Percentiles rank a stretch among this genome's conserved stretches.
Evolutionary conservation across 208 protist species (phyloP).

Genomic region (Trypanosoma theileri): DNA sequence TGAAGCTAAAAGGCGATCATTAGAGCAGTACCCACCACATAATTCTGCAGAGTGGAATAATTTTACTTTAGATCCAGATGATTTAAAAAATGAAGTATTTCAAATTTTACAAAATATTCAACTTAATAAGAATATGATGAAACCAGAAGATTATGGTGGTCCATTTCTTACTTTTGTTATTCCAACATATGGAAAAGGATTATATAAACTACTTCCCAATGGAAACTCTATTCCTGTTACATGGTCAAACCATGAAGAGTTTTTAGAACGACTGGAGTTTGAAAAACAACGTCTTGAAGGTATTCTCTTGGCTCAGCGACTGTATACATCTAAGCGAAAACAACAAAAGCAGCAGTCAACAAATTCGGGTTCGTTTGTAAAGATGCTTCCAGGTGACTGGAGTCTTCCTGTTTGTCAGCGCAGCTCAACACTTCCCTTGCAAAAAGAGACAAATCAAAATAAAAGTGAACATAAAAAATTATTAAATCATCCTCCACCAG

Average conservation of each 20-base stretch:
- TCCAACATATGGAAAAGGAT: slow-evolving; percentile 15
- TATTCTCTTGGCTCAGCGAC: background rate
- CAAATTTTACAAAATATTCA: slow-evolving; percentile 10
- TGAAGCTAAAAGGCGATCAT: background rate
- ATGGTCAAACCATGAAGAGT: slow-evolving; percentile 12
- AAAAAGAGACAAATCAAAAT: background rate
- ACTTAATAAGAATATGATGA: background rate
- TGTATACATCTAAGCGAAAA: too few relatives aligned
- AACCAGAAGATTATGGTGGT: background rate
- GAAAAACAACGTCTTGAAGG: slow-evolving; percentile 9
- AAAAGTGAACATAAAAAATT: background rate
- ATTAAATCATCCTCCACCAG: background rate
- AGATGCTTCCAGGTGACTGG: slow-evolving; percentile 2
- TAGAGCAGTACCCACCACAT: slow-evolving; percentile 14
- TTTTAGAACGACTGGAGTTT: slow-evolving; percentile 19
- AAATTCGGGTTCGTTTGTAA: background rate
- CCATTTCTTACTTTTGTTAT: slow-evolving; percentile 13
- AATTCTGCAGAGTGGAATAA: slow-evolving; percentile 26
- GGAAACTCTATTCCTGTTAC: slow-evolving; percentile 20
- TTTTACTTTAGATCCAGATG: slow-evolving; percentile 15
- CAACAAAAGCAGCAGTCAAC: background rate
- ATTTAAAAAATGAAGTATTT: slow-evolving; percentile 6
- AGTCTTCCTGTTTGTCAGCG: background rate
- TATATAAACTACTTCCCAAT: slow-evolving; percentile 16
- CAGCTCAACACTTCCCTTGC: background rate